Evolutionary conservation across 2,329 filamentous ascomycete genomes (phyloP).

Genomic region (Fusarium sp.): DNA sequence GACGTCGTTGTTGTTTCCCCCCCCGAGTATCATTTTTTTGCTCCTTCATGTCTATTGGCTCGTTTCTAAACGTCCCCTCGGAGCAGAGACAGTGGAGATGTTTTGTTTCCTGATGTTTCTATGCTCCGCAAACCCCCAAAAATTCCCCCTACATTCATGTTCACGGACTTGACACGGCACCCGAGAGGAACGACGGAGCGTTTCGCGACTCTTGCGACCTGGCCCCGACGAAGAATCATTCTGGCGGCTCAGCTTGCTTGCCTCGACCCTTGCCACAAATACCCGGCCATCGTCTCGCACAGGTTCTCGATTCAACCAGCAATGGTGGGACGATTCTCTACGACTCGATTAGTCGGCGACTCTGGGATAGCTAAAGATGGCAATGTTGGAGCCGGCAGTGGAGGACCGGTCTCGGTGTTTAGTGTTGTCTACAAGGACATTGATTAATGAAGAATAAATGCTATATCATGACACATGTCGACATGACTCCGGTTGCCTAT

Average conservation of each 20-base stretch:
- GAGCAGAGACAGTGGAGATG: conserved; percentile 31
- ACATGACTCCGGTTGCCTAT: conserved; percentile 39
- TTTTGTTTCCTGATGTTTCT: conserved; percentile 24
- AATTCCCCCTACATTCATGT: conserved; percentile 31
- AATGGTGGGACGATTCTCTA: neutral
- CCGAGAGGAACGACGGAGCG: conserved; percentile 1
- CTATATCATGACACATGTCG: conserved; percentile 48
- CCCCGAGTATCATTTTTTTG: conserved; percentile 4
- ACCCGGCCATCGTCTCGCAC: neutral
- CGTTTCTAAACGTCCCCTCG: conserved; percentile 22
- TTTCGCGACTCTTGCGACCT: neutral
- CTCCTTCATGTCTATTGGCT: conserved; percentile 35
- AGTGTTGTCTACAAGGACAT: conserved; percentile 36
- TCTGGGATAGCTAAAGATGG: neutral
- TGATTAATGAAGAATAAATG: conserved; percentile 47
- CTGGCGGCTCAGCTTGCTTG: conserved; percentile 14
- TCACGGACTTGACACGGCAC: conserved; percentile 14
- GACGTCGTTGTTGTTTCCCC: conserved; percentile 39
- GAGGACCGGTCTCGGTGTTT: conserved; percentile 29
- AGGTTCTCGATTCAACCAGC: neutral
- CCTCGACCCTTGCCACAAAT: conserved; percentile 2
- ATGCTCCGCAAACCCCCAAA: conserved; percentile 13
- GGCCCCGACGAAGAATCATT: neutral
- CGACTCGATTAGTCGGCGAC: neutral
- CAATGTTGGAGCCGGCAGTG: conserved; percentile 16